phyloP scores from a whole-genome alignment of 1,139 yeast genomes.

The Debaryomyces nepalensis region DNA sequence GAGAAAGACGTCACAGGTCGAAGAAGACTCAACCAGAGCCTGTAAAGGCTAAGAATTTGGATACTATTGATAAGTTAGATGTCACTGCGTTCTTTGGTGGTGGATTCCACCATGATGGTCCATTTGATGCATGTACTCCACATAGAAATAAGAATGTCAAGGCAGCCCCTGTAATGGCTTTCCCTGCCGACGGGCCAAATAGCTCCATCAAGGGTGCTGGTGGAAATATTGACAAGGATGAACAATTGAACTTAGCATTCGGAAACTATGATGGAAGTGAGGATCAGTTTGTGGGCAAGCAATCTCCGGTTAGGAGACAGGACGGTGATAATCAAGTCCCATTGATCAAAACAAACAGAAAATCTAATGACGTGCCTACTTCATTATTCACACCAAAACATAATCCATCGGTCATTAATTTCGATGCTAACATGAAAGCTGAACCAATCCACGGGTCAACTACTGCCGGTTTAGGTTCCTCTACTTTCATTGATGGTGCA shows the following conservation, averaged over 20 bases:
- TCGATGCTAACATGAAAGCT: constrained; percentile 72
- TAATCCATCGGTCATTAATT: constrained; percentile 59
- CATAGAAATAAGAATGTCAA: constrained; percentile 83
- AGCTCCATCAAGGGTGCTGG: constrained; percentile 74
- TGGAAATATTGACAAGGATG: constrained; percentile 50
- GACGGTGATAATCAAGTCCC: constrained; percentile 19
- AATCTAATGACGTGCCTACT: constrained; percentile 24
- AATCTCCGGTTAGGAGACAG: constrained; percentile 22
- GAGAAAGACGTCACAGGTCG: constrained; percentile 22
- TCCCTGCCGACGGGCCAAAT: constrained; percentile 95
- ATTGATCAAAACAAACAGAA: constrained; percentile 19
- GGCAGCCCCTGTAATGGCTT: constrained; percentile 92
- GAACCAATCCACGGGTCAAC: constrained; percentile 81
- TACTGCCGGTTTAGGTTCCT: constrained; percentile 86
- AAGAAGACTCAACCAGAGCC: constrained; percentile 48
- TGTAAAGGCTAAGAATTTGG: constrained; percentile 65
- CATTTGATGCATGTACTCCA: constrained; percentile 97
- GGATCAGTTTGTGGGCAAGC: constrained; percentile 41
- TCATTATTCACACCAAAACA: constrained; percentile 44
- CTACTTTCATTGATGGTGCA: constrained; percentile 94
- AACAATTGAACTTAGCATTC: constrained; percentile 63
- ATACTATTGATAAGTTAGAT: constrained; percentile 91
- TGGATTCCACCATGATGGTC: constrained; percentile 98
- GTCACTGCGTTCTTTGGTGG: constrained; percentile 96
- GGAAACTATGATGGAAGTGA: constrained; percentile 52